A percentile compares a stretch with the other conserved stretches of the same genome.
Conservation (phyloP, 2,329 filamentous ascomycete genomes). For the Pseudogymnoascus sp. region DNA sequence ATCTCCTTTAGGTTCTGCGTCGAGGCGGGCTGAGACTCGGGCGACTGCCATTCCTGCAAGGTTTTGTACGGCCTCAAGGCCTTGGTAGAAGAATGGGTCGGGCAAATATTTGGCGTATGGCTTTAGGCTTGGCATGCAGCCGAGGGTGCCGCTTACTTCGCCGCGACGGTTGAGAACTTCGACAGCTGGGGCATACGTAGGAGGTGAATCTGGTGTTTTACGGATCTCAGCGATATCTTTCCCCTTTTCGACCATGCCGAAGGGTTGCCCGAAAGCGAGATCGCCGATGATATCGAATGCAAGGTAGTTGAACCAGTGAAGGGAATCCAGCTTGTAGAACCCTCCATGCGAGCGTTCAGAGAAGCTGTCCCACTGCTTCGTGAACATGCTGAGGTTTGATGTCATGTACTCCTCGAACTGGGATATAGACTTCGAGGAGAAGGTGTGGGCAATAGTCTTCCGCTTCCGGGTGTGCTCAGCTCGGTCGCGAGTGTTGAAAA, state of each 20-base stretch:
- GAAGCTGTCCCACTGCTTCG: conserved; percentile 63
- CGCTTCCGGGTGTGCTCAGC: conserved; percentile 79
- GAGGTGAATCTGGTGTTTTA: conserved; percentile 47
- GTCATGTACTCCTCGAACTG: conserved; percentile 89
- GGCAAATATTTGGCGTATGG: conserved; percentile 74
- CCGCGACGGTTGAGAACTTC: conserved; percentile 83
- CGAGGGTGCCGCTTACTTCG: conserved; percentile 75
- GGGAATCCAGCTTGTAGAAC: conserved; percentile 59
- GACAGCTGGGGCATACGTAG: conserved; percentile 68
- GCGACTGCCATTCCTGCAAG: conserved; percentile 84
- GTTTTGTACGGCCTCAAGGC: conserved; percentile 65
- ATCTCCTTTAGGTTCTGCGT: conserved; percentile 55
- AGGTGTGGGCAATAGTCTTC: conserved; percentile 81
- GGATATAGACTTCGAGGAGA: conserved; percentile 69
- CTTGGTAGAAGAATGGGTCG: conserved; percentile 71
- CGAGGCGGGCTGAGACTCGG: conserved; percentile 65
- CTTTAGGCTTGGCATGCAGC: conserved; percentile 64
- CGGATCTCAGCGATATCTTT: conserved; percentile 70
- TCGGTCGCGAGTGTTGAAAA: conserved; percentile 85
- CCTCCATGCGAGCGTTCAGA: conserved; percentile 34
- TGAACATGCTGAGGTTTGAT: conserved; percentile 65
- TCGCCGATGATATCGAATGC: conserved; percentile 47
- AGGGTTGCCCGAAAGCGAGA: conserved; percentile 66
- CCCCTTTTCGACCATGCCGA: conserved; percentile 74
- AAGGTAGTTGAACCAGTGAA: conserved; percentile 70